Evolutionary conservation across 306 rosid genomes (phyloP), one percentile per base, ranked within the genome.

Genomic region (Castanopsis chinensis): DNA sequence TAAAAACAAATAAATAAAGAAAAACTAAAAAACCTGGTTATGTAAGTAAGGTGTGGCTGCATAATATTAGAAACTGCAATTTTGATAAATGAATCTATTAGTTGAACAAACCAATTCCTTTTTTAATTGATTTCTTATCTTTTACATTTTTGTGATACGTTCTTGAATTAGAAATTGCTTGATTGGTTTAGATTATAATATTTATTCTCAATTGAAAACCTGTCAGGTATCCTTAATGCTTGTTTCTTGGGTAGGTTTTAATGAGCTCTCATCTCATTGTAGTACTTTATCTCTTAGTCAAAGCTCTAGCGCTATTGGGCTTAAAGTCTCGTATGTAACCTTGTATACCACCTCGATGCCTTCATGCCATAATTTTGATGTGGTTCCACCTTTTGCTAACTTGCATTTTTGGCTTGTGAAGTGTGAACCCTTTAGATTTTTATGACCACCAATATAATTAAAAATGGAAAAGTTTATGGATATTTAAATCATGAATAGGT

Each of bases 231-330:
- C 55, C 55, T 64, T 18, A 61, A 71, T 67, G 43, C 71, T 49
- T 23, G n/a, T 53, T 77, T 63, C n/a, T 77, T 72, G 76, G 71
- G 85, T 92, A 90, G 94, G 88, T 52, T 73, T 83, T 76, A 51
- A 55, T 59, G 80, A 83, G 81, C 81, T 85, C 19, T 56, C 80
- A 72, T 23, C 85, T 57, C 73, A 55, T 52, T 59, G 83, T 32
- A 83, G 85, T 80, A 68, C 80, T n/a, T 64, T 49, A 75, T 69
- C 77, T 78, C 69, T 37, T 69, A 61, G 82, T 83, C 79, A 43
- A 82, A 73, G 78, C 77, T 41, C 74, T 71, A 55, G 43, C 20
- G 32, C 13, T 20, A n/a, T 33, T 41, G 71, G 57, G 82, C 86
- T 58, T 74, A 71, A 35, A 59, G 75, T 73, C 82, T 84, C 37